Percentiles rank a stretch among this genome's conserved stretches.
phyloP scores from a whole-genome alignment of 2,329 filamentous ascomycete genomes.

The Gliomastix tumulicola region DNA sequence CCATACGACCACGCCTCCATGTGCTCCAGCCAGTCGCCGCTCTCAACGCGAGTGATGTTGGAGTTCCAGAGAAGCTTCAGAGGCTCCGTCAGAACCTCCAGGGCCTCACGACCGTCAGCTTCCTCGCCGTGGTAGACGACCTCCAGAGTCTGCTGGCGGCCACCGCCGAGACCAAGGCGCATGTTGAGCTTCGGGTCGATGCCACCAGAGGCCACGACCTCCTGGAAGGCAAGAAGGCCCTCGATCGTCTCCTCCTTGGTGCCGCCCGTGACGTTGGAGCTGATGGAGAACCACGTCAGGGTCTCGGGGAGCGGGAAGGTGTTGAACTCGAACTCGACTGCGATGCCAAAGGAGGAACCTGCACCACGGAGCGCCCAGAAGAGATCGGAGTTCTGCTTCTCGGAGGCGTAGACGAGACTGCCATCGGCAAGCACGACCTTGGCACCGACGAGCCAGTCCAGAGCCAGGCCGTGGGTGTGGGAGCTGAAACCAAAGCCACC shows the following conservation, averaged over 20 bases:
- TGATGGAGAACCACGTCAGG: slow-evolving; percentile 12
- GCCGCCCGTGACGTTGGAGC: not conserved
- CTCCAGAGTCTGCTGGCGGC: slow-evolving; percentile 4
- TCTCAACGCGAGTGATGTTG: not conserved
- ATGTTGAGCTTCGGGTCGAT: slow-evolving; percentile 9
- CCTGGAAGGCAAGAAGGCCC: slow-evolving; percentile 6
- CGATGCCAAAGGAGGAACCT: slow-evolving; percentile 32
- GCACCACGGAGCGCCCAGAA: slow-evolving; percentile 36
- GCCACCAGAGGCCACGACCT: slow-evolving; percentile 6
- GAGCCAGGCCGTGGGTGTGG: slow-evolving; percentile 14
- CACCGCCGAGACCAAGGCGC: slow-evolving; percentile 4
- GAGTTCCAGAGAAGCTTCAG: slow-evolving; percentile 3
- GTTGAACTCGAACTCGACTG: slow-evolving; percentile 27
- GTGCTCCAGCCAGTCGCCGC: slow-evolving; percentile 8
- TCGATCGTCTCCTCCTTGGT: not conserved
- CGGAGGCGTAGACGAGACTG: slow-evolving; percentile 19
- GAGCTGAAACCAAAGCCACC: slow-evolving; percentile 12
- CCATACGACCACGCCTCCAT: slow-evolving; percentile 5
- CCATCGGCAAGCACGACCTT: slow-evolving; percentile 28
- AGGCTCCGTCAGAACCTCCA: slow-evolving; percentile 3
- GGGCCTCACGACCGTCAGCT: slow-evolving; percentile 4
- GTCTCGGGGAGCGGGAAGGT: slow-evolving; percentile 26
- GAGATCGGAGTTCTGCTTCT: slow-evolving; percentile 26
- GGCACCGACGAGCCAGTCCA: slow-evolving; percentile 25
- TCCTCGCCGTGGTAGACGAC: slow-evolving; percentile 8